These are phyloP conservation scores for Fonsecaea monophora DNA, from an alignment of 2,329 filamentous ascomycete species.

Conservation along the genomic window DNA sequence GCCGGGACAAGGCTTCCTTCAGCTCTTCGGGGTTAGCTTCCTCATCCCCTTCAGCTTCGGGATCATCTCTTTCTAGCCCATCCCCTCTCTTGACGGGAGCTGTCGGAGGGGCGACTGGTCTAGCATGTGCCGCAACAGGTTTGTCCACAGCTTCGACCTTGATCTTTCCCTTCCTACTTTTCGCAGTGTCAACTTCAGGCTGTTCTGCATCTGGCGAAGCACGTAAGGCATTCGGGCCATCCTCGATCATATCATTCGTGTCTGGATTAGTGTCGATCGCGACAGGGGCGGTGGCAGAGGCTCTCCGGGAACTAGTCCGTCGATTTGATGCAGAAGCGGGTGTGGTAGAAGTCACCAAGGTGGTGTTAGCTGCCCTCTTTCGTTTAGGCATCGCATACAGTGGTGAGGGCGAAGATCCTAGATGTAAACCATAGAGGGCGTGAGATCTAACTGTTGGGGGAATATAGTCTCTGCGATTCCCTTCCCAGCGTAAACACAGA, in stretches of 20 bases:
- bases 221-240: constrained; percentile 40
- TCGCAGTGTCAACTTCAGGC: constrained; percentile 7
- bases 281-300: constrained; percentile 33
- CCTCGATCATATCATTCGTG: constrained; percentile 40
- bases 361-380: constrained; percentile 30
- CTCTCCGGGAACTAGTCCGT: constrained; percentile 38
- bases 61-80: constrained; percentile 48
- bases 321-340: constrained; percentile 34
- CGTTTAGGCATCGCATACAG: constrained; percentile 38
- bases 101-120: constrained; percentile 35
- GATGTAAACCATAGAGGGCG: constrained; percentile 7
- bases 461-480: background rate
- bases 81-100: constrained; percentile 41
- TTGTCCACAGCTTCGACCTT: background rate
- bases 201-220: constrained; percentile 43
- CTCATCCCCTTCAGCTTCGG: constrained; percentile 61
- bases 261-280: constrained; percentile 41
- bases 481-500: background rate
- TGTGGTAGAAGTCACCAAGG: constrained; percentile 22
- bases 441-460: background rate
- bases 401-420: background rate
- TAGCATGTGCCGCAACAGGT: background rate
- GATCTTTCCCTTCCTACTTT: constrained; percentile 23
- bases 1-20: constrained; percentile 64
- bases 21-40: constrained; percentile 63